Evolutionary conservation across 2,329 filamentous ascomycete genomes (phyloP).

Genomic region (Trichophyton benhamiae): DNA sequence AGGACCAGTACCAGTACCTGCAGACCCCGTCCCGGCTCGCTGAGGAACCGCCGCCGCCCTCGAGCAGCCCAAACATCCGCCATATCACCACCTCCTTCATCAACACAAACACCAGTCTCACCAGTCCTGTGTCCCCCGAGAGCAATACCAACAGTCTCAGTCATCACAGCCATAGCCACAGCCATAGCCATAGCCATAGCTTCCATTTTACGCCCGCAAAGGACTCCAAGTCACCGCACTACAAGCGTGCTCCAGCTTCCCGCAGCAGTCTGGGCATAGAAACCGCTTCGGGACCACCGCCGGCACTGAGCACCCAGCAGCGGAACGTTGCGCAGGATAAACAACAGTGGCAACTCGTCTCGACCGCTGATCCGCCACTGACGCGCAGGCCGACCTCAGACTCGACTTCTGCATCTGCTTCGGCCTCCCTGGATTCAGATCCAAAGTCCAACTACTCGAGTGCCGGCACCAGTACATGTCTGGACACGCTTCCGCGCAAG

Average conservation of each 20-base stretch:
- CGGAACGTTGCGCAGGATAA: conserved; percentile 23
- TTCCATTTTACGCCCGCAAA: conserved; percentile 8
- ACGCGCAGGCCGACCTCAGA: conserved; percentile 15
- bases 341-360: conserved; percentile 16
- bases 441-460: conserved; percentile 8
- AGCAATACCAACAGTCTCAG: neutral
- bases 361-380: conserved; percentile 17
- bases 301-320: conserved; percentile 39
- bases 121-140: neutral
- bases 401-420: conserved; percentile 11
- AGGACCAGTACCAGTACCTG: neutral
- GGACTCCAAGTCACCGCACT: conserved; percentile 12
- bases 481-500: neutral
- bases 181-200: neutral
- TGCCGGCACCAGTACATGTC: neutral
- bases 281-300: conserved; percentile 38
- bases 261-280: conserved; percentile 40
- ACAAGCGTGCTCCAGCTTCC: conserved; percentile 35
- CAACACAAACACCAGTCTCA: conserved; percentile 5
- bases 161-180: neutral
- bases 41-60: conserved; percentile 4
- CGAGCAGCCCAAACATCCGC: conserved; percentile 17
- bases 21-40: neutral
- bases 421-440: neutral
- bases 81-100: conserved; percentile 8